Base-by-base conservation (phyloP, 192 early-diverging fungal genomes). In the Podila minutissima region DNA sequence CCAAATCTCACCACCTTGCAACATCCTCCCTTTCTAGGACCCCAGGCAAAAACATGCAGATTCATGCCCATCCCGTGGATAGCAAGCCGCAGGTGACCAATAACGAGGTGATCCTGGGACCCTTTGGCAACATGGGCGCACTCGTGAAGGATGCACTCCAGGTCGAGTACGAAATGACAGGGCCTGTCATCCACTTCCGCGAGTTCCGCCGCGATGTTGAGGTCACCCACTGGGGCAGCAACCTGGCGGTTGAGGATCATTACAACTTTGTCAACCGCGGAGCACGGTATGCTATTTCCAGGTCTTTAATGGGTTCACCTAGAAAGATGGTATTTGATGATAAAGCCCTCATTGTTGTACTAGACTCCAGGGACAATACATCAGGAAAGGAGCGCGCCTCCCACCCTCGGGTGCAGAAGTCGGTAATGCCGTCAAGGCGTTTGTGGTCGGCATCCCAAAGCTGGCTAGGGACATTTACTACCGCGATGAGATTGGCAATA, bases 401-500 rank as follows among this genome's bases (percentile, higher is more conserved):
- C 73, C 73, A 50, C 74, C 86, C 85, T 38, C 75, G 90, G 61
- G 88, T 84, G 60, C 75, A 67, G 64, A 82, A 86, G 49, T 82
- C 63, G 53, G 86, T 91, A 66, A 74, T 67, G 32, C 67, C 15
- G 48, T 64, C 5, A 68, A 73, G 28, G 66, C 29, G n/a, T 66
- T 81, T 35, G 37, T 31, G 33, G 60, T 71, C 10, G 60, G 66
- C 32, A 85, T 99, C 9, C 97, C 97, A 7, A 86, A 85, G 0
- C 79, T 86, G 6, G 95, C 93, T 10, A 64, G 86, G 15, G 86
- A 96, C 48, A 88, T 94, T 57, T 98, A 95, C 82, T 97, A 90
- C 74, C 87, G 92, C 32, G 96, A 97, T 78, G 92, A 93, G 60
- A 94, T 98, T 70, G 98, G 98, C 32, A 99, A 99, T 81, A 95